phyloP scores from a whole-genome alignment of 1,284 basidiomycete genomes.

The Tilletia indica region DNA sequence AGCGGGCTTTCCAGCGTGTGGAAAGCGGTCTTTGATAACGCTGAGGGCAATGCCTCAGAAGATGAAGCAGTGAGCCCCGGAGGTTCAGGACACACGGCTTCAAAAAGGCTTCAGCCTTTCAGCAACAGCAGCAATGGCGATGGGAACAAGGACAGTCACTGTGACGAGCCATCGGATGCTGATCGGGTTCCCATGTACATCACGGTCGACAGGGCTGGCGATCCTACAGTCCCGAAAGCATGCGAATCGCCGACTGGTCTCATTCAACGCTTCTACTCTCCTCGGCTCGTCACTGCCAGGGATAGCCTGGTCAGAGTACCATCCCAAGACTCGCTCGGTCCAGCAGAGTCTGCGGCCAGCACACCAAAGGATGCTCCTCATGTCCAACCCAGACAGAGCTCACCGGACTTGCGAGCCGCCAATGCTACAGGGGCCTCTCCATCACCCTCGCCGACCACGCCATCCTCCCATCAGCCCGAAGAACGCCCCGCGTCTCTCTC shows the following conservation, averaged over 20 bases:
- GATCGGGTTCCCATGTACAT: too few relatives aligned
- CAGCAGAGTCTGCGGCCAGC: background rate
- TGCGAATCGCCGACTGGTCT: background rate
- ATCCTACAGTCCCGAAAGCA: background rate
- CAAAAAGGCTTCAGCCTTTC: too few relatives aligned
- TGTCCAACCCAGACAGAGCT: background rate
- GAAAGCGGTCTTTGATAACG: constrained; percentile 8
- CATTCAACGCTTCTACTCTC: constrained; percentile 12
- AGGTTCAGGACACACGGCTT: too few relatives aligned
- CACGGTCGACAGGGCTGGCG: background rate
- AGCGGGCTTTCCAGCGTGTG: constrained; percentile 12
- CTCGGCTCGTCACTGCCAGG: background rate
- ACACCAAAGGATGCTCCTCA: background rate
- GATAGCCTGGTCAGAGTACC: background rate
- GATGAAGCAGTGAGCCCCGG: too few relatives aligned
- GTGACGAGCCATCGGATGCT: too few relatives aligned
- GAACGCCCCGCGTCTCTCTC: background rate
- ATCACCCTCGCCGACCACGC: too few relatives aligned
- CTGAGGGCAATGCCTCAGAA: too few relatives aligned
- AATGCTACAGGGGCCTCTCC: too few relatives aligned
- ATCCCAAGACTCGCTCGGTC: background rate
- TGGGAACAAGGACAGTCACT: too few relatives aligned
- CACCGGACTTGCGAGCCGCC: background rate
- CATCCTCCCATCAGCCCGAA: background rate
- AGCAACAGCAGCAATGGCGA: too few relatives aligned